Conservation (phyloP, 768 basidiomycete genomes). For the Boletales sp. region DNA sequence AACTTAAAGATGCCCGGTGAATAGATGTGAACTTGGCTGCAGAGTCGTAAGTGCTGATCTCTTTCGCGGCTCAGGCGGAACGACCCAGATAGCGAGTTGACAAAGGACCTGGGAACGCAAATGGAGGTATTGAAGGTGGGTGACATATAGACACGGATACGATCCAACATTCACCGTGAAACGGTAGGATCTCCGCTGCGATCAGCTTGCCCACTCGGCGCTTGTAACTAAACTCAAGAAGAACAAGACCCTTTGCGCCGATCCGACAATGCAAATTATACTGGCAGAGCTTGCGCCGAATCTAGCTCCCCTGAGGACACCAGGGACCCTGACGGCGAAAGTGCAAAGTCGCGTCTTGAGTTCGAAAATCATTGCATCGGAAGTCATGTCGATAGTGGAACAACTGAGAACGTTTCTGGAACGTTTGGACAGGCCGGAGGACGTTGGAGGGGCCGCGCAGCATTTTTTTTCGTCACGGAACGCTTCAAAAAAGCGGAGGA, state of each 20-base stretch:
- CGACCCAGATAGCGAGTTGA: constrained; percentile 34
- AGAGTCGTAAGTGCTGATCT: neutral
- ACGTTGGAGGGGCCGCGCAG: constrained; percentile 14
- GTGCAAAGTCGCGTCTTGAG: constrained; percentile 72
- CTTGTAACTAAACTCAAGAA: constrained; percentile 72
- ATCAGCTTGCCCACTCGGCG: constrained; percentile 60
- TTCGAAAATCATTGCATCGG: constrained; percentile 66
- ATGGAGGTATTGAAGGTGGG: constrained; percentile 63
- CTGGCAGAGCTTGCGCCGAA: constrained; percentile 40
- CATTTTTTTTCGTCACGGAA: constrained; percentile 8
- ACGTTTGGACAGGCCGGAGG: constrained; percentile 19
- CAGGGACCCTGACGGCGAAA: constrained; percentile 50
- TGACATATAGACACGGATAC: neutral
- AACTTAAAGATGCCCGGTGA: constrained; percentile 67
- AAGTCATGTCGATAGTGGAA: constrained; percentile 49
- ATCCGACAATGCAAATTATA: constrained; percentile 48
- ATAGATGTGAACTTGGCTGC: constrained; percentile 8
- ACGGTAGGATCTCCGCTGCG: constrained; percentile 52
- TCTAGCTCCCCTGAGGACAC: constrained; percentile 30
- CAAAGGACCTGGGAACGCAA: constrained; percentile 55
- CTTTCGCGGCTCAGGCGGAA: constrained; percentile 29
- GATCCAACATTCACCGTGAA: neutral
- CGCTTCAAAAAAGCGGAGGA: constrained; percentile 11
- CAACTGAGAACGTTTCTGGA: constrained; percentile 44
- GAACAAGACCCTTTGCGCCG: constrained; percentile 53